Percentiles rank a stretch among this genome's conserved stretches.
Evolutionary conservation across 1,139 yeast species (phyloP).

Genomic region (Yamadazyma epiphylla): DNA sequence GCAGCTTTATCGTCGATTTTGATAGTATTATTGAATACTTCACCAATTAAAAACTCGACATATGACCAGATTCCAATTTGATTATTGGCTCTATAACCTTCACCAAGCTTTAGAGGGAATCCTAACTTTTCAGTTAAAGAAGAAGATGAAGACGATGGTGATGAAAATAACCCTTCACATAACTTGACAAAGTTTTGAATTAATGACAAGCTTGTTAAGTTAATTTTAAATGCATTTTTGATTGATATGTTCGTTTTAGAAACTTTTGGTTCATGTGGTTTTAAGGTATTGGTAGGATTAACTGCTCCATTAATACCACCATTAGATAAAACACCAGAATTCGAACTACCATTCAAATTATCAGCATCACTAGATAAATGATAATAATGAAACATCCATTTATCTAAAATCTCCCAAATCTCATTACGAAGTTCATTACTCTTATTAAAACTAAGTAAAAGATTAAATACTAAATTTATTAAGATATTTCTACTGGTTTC

Average conservation of each 20-base stretch:
- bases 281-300: too few relatives aligned
- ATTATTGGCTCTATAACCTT: conserved; percentile 45
- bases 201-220: conserved; percentile 44
- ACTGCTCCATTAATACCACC: conserved; percentile 2
- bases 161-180: conserved; percentile 32
- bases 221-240: conserved; percentile 29
- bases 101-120: conserved; percentile 66
- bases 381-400: conserved; percentile 58
- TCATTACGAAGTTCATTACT: conserved; percentile 39
- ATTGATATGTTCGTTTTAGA: conserved; percentile 26
- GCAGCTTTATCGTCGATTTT: conserved; percentile 29
- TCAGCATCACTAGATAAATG: not conserved
- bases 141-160: too few relatives aligned
- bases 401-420: conserved; percentile 70
- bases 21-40: conserved; percentile 52
- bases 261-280: conserved; percentile 11
- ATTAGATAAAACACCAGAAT: not conserved
- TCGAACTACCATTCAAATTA: not conserved
- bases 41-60: conserved; percentile 64
- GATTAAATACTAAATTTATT: conserved; percentile 30
- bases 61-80: conserved; percentile 76
- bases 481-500: conserved; percentile 36
- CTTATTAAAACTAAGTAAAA: conserved; percentile 49
- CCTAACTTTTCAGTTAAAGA: too few relatives aligned
- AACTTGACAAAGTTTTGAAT: conserved; percentile 62